phyloP scores from a whole-genome alignment of 345 rosid species.

The Syzygium oleosum region DNA sequence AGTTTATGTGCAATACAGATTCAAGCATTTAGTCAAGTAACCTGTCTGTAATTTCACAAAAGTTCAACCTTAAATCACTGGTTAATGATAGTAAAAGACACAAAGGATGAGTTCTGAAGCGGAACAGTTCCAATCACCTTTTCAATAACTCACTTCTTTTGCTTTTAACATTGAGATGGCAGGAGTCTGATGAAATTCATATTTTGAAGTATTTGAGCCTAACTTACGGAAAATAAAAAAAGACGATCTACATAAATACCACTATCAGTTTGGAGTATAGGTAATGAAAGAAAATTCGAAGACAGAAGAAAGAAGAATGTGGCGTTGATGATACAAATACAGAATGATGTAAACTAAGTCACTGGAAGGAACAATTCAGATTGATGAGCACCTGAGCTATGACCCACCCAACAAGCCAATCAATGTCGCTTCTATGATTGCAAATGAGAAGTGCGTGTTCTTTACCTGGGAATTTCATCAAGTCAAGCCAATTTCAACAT shows the following conservation, averaged over 20 bases:
- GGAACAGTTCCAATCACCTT: neutral
- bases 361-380: neutral
- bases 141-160: neutral
- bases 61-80: neutral
- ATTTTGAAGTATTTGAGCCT: neutral
- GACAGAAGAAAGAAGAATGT: neutral
- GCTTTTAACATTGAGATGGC: neutral
- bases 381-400: constrained; percentile 66
- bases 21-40: neutral
- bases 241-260: neutral
- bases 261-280: neutral
- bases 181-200: neutral
- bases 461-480: constrained; percentile 40
- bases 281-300: neutral
- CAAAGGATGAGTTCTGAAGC: neutral
- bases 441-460: constrained; percentile 78
- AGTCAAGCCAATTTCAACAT: neutral
- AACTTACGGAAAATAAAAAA: neutral
- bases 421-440: constrained; percentile 91
- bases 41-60: neutral
- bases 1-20: neutral
- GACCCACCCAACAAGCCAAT: constrained; percentile 96
- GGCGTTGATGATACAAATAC: neutral
- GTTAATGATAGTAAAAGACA: neutral
- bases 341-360: neutral